Evolutionary conservation across 495 filamentous ascomycete species (phyloP).

Genomic region (Tuber brumale): DNA sequence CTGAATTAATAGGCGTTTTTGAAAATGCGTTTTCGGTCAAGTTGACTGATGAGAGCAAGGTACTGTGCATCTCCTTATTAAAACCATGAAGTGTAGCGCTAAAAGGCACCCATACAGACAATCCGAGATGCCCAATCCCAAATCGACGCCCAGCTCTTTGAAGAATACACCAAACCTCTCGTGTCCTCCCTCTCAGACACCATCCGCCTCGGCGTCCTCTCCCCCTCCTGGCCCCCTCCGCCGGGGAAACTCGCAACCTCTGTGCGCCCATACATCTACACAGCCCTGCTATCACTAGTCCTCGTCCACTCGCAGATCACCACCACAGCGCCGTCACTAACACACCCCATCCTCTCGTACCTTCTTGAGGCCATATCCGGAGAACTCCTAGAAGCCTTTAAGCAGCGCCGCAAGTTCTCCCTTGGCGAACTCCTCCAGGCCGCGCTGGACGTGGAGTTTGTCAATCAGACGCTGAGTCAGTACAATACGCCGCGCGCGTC

Average conservation of each 20-base stretch:
- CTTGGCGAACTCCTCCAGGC: slow-evolving; percentile 90
- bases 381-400: slow-evolving; percentile 66
- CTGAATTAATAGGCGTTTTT: slow-evolving; percentile 75
- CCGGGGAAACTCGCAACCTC: slow-evolving; percentile 58
- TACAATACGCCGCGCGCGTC: slow-evolving; percentile 80
- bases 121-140: slow-evolving; percentile 82
- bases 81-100: not conserved
- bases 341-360: slow-evolving; percentile 66
- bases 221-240: slow-evolving; percentile 62
- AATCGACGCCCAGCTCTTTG: slow-evolving; percentile 82
- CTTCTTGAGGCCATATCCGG: slow-evolving; percentile 69
- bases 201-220: slow-evolving; percentile 63
- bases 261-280: slow-evolving; percentile 83
- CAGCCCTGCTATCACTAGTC: slow-evolving; percentile 70
- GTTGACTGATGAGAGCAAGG: slow-evolving; percentile 78
- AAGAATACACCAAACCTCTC: slow-evolving; percentile 75
- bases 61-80: not conserved
- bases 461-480: slow-evolving; percentile 80
- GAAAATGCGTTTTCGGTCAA: slow-evolving; percentile 84
- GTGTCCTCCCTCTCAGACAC: slow-evolving; percentile 56
- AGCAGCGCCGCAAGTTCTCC: slow-evolving; percentile 57
- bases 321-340: slow-evolving; percentile 67
- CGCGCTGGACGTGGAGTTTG: slow-evolving; percentile 92
- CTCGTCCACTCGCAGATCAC: slow-evolving; percentile 86
- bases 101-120: slow-evolving; percentile 44